Evolutionary conservation across 2,329 filamentous ascomycete species (phyloP), one percentile per base, ranked within the genome.

Genomic region (Neophaeococcomyces mojaviensis): DNA sequence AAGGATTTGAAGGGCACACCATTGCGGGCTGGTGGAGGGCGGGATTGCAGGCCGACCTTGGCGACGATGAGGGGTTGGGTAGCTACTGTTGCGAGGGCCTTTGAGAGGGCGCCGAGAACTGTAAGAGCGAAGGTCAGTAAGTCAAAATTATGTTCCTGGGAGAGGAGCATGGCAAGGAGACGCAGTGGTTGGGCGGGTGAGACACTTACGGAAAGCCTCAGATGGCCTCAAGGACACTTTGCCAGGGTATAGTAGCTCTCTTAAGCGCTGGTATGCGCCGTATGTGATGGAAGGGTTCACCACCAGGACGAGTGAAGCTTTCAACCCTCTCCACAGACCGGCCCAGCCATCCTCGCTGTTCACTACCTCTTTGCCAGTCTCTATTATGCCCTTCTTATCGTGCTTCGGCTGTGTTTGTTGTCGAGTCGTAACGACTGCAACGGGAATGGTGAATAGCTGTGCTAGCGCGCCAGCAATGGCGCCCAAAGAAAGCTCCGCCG

Each of bases 211-310:
- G 64, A 98, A 98, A 42, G 92, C 87, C 70, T 98, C 89, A 73
- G 82, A 84, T 1, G 89, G 82, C 61, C 79, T 84, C 51, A 98
- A 68, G 52, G 73, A 85, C 26, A 74, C 70, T 69, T 86, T 88
- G 22, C 82, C 84, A 0, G 87, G 84, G 64, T 88, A 97, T 20
- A 96, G 58, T 8, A 79, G 58, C 30, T 84, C 82, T 67, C 86
- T 85, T 55, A 97, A 70, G 55, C 89, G 80, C 70, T 98, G 89
- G 61, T 97, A 98, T 44, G 89, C 88, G 44, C 92, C 92, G 59
- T 98, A 98, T 38, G 92, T 98, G 64, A 98, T 98, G 38, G 89
- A 87, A 9, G 92, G 92, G 64, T 98, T 98, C 50, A 97, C 79
- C 9, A 97, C 90, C 49, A 98, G 76, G 24, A 98, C 90, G 62